Conservation (phyloP, 2,329 filamentous ascomycete species). For the Penicillium sp. region DNA sequence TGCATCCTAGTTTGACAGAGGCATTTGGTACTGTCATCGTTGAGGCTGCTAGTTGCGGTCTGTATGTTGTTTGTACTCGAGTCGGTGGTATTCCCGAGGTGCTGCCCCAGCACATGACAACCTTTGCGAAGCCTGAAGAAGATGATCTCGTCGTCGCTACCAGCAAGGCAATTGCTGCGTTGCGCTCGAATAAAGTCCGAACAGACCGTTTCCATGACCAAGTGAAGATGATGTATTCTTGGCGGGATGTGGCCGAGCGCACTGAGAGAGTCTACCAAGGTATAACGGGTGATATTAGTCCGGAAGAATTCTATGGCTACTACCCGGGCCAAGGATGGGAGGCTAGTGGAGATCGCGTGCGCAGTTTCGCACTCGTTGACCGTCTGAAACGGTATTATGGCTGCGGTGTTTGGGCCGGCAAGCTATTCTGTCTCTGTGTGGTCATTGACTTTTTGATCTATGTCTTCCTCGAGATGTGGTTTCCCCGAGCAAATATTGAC, state of each 20-base stretch:
- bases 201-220: conserved; percentile 96
- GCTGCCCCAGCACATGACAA: conserved; percentile 92
- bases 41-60: conserved; percentile 90
- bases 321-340: conserved; percentile 70
- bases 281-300: conserved; percentile 80
- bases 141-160: conserved; percentile 91
- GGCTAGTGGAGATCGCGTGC: conserved; percentile 69
- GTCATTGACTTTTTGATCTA: conserved; percentile 93
- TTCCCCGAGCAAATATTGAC: conserved; percentile 82
- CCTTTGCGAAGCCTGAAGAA: conserved; percentile 95
- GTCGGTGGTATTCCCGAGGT: conserved; percentile 98
- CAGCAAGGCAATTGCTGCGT: conserved; percentile 79
- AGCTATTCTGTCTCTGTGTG: conserved; percentile 92
- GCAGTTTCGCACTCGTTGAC: conserved; percentile 91
- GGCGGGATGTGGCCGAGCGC: conserved; percentile 90
- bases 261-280: conserved; percentile 96
- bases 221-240: conserved; percentile 98
- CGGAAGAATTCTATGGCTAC: conserved; percentile 86
- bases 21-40: conserved; percentile 98
- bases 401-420: conserved; percentile 97
- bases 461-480: conserved; percentile 82
- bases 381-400: conserved; percentile 95
- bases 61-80: conserved; percentile 95
- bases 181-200: conserved; percentile 82
- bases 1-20: conserved; percentile 92